Conservation (phyloP, 805 yeast genomes). For the Candida nitratophila region DNA sequence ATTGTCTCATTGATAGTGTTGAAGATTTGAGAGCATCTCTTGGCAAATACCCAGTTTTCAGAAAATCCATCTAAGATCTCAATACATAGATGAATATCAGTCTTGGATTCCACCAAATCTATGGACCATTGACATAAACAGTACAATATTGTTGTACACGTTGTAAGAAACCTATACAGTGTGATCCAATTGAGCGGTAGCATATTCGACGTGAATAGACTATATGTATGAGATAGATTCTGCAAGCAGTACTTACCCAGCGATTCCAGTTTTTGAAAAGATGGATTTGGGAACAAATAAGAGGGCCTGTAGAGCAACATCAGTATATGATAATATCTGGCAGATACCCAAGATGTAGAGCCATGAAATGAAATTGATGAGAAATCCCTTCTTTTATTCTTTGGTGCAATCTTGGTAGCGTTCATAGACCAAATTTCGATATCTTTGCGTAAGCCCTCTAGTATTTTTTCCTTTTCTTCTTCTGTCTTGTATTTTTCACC, state of each 20-base stretch:
- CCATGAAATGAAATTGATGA: conserved; percentile 18
- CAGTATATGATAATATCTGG: conserved; percentile 40
- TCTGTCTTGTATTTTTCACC: conserved; percentile 21
- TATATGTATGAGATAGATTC: conserved; percentile 38
- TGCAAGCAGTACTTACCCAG: conserved; percentile 40
- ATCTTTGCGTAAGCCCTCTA: conserved; percentile 27
- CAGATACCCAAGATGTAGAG: conserved; percentile 29
- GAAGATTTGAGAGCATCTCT: conserved; percentile 36
- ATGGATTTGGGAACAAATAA: conserved; percentile 38
- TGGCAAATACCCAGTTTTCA: conserved; percentile 40
- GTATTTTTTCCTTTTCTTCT: conserved; percentile 16
- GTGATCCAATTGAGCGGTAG: conserved; percentile 47
- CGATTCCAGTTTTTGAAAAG: conserved; percentile 30
- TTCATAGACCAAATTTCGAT: conserved; percentile 27
- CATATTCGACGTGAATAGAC: conserved; percentile 34
- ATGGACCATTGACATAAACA: conserved; percentile 41
- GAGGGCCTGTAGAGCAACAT: conserved; percentile 44
- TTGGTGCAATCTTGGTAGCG: neutral
- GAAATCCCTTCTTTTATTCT: neutral
- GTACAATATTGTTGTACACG: conserved; percentile 39
- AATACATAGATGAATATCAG: conserved; percentile 37
- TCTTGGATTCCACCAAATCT: conserved; percentile 37
- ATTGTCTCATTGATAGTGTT: conserved; percentile 35
- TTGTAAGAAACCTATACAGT: conserved; percentile 35
- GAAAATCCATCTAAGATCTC: conserved; percentile 41